A percentile compares a stretch with the other conserved stretches of the same genome.
These are phyloP conservation scores for Clonostachys sp. DNA, from an alignment of 2,329 filamentous ascomycete genomes.

Conservation along the genomic window DNA sequence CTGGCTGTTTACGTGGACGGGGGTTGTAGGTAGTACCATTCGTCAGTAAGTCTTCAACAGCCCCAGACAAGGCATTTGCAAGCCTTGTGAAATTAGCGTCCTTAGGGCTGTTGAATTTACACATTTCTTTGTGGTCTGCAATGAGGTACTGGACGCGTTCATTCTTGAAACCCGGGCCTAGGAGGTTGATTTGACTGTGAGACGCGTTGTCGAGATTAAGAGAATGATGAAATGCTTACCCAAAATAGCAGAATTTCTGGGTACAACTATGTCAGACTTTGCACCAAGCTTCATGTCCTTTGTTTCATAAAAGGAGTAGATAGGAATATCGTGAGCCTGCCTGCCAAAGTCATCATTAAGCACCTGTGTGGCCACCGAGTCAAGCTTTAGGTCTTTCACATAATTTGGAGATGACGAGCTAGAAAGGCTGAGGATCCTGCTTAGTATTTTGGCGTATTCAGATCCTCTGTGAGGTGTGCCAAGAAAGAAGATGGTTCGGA, in stretches of 20 bases:
- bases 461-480: conserved; percentile 27
- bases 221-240: conserved; percentile 7
- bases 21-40: conserved; percentile 3
- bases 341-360: conserved; percentile 26
- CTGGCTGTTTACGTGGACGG: not conserved
- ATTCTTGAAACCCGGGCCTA: conserved; percentile 9
- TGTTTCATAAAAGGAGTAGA: conserved; percentile 29
- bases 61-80: conserved; percentile 11
- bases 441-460: conserved; percentile 15
- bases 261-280: conserved; percentile 16
- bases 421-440: conserved; percentile 13
- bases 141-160: conserved; percentile 15
- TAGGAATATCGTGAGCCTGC: conserved; percentile 11
- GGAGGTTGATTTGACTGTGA: not conserved
- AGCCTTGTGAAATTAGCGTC: conserved; percentile 18
- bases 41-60: conserved; percentile 9
- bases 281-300: conserved; percentile 13
- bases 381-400: conserved; percentile 13
- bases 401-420: conserved; percentile 11
- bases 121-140: conserved; percentile 21
- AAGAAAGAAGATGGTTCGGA: conserved; percentile 23
- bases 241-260: conserved; percentile 22
- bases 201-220: not conserved
- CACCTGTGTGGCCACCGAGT: conserved; percentile 12
- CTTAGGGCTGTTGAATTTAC: conserved; percentile 18